Percentiles rank a stretch among this genome's conserved stretches.
Evolutionary conservation across 805 yeast species (phyloP).

Genomic region (Priceomyces carsonii): DNA sequence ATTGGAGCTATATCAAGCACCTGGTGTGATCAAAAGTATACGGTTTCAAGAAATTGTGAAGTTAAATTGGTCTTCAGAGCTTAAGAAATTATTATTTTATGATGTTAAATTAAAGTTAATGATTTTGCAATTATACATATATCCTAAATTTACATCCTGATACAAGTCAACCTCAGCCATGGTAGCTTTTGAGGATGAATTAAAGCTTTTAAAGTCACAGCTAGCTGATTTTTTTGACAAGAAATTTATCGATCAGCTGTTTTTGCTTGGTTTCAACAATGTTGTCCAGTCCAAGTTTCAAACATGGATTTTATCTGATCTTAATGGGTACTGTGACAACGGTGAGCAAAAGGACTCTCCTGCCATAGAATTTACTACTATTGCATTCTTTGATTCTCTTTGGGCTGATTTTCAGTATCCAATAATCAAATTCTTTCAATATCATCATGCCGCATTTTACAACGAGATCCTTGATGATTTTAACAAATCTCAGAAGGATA

Average conservation of each 20-base stretch:
- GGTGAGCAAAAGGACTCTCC: slow-evolving; percentile 3
- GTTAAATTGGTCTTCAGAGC: no score
- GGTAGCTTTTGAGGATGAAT: slow-evolving; percentile 16
- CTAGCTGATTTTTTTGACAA: slow-evolving; percentile 17
- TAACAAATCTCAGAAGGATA: slow-evolving; percentile 14
- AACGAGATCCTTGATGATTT: slow-evolving; percentile 16
- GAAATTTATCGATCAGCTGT: slow-evolving; percentile 38
- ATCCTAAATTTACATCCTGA: no score
- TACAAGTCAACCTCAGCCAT: no score
- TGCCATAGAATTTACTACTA: slow-evolving; percentile 35
- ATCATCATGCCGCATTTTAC: slow-evolving; percentile 29
- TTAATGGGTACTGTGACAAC: slow-evolving; percentile 29
- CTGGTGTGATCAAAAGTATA: no score
- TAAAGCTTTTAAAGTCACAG: slow-evolving; percentile 18
- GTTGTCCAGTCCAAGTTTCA: slow-evolving; percentile 50
- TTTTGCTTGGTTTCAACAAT: slow-evolving; percentile 49
- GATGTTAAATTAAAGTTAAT: no score
- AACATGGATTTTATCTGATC: slow-evolving; percentile 37
- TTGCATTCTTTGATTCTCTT: slow-evolving; percentile 40
- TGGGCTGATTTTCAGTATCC: slow-evolving; percentile 71
- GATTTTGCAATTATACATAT: no score
- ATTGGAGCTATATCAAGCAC: no score
- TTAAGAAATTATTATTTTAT: no score
- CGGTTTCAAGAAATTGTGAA: no score
- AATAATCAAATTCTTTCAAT: slow-evolving; percentile 56